A percentile compares a stretch with the other conserved stretches of the same genome.
These are phyloP conservation scores for Auriscalpium orientale DNA, from an alignment of 768 basidiomycete species.

Conservation along the genomic window DNA sequence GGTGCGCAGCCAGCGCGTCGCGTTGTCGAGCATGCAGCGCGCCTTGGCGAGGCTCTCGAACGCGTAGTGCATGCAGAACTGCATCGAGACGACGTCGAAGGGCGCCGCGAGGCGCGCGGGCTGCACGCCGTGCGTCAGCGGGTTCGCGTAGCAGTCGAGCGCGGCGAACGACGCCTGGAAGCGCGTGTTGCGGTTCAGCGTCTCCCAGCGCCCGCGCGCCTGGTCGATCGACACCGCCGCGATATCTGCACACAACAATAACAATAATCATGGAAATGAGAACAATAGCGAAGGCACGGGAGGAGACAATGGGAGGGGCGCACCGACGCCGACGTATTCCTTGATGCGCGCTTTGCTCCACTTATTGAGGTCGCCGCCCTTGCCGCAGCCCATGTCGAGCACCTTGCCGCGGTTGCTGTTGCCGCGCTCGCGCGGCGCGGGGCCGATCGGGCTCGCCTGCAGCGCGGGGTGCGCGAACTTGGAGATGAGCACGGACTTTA, in stretches of 20 bases:
- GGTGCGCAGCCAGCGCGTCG: conserved; percentile 63
- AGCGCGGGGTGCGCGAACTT: conserved; percentile 77
- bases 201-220: conserved; percentile 66
- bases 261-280: no score
- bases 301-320: conserved; percentile 20
- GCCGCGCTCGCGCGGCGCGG: conserved; percentile 20
- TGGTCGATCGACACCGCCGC: conserved; percentile 85
- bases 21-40: conserved; percentile 89
- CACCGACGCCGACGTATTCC: conserved; percentile 80
- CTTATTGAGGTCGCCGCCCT: conserved; percentile 94
- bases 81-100: conserved; percentile 96
- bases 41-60: conserved; percentile 88
- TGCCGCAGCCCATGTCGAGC: conserved; percentile 97
- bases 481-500: conserved; percentile 93
- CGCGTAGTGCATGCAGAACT: conserved; percentile 99
- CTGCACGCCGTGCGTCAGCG: conserved; percentile 63
- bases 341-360: conserved; percentile 83
- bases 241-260: conserved; percentile 51
- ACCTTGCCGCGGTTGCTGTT: conserved; percentile 56
- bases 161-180: conserved; percentile 81
- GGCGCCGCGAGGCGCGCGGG: conserved; percentile 51
- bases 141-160: conserved; percentile 79
- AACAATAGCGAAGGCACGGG: not conserved
- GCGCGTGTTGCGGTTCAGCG: conserved; percentile 36
- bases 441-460: conserved; percentile 11